Evolutionary conservation across 495 filamentous ascomycete species (phyloP).

Genomic region (Usnea hakonensis): DNA sequence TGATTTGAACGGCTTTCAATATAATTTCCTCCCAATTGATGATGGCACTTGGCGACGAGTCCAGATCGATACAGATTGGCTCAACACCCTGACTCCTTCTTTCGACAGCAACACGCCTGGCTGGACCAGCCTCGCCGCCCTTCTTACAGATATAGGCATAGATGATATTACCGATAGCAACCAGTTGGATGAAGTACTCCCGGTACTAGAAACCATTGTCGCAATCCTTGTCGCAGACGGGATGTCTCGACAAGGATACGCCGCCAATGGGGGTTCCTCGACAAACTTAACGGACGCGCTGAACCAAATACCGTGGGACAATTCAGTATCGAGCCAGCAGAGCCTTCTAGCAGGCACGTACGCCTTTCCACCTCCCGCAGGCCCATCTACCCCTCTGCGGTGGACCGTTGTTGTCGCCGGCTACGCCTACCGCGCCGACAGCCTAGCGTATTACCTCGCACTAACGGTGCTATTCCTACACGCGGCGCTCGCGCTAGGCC

Average conservation of each 20-base stretch:
- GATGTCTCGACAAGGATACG: slow-evolving; percentile 11
- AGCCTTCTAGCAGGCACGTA: slow-evolving; percentile 4
- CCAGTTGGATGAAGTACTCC: not conserved
- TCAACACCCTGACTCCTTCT: slow-evolving; percentile 10
- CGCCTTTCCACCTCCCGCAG: slow-evolving; percentile 9
- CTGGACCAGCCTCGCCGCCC: slow-evolving; percentile 9
- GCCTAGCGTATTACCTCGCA: slow-evolving; percentile 13
- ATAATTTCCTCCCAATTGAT: slow-evolving; percentile 14
- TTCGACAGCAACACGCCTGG: slow-evolving; percentile 5
- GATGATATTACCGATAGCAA: slow-evolving; percentile 2
- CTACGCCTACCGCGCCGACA: slow-evolving; percentile 13
- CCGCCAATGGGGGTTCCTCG: not conserved
- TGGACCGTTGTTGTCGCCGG: slow-evolving; percentile 8
- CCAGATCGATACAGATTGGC: slow-evolving; percentile 14
- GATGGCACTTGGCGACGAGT: slow-evolving; percentile 15
- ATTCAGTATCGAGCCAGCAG: not conserved
- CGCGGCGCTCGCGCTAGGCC: slow-evolving; percentile 13
- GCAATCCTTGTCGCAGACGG: slow-evolving; percentile 15
- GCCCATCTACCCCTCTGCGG: slow-evolving; percentile 3
- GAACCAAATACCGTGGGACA: slow-evolving; percentile 1
- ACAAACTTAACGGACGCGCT: slow-evolving; percentile 4
- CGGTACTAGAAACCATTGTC: slow-evolving; percentile 5
- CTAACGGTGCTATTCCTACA: slow-evolving; percentile 15
- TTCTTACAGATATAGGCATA: slow-evolving; percentile 9
- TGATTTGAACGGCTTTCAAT: slow-evolving; percentile 8